Base-by-base conservation (phyloP, 1,139 yeast species). In the Hyphopichia fennica region DNA sequence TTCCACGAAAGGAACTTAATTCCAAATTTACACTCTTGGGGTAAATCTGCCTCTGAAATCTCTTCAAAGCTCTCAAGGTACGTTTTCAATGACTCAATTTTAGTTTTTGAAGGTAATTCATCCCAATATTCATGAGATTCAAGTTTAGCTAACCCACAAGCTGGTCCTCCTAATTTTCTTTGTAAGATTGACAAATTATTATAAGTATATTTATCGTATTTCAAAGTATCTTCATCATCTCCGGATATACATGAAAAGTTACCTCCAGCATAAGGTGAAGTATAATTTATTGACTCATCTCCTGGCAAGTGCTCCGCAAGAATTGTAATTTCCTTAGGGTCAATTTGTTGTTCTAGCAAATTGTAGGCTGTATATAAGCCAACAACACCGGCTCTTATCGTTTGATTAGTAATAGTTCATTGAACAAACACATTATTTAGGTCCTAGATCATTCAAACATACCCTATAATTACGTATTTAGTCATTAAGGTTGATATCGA, bases 1-100 rank as follows among this genome's bases (percentile, higher is more conserved):
- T 81, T 81, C 81, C 84, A 83, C 0, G 87, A 72, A 18, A 68
- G 65, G 58, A 76, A 83, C 16, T 55, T 58, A 44, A 82, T 69
- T 13, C 88, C 89, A 55, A 61, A 81, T 4, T 51, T 66, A 2
- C 70, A 75, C 1, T 81, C 84, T 2, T 52, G 51, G 11, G 84
- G 81, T 34, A 79, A 61, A 34, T 71, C 63, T 0, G 49, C 41
- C 18, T 46, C 41, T 1, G 60, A 50, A 18, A 79, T 45, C 3
- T 60, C 59, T 41, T 62, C 47, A 49, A 68, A 76, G 34, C 76
- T 77, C 22, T 69, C 66, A 46, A 81, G 55, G 51, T 79, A 83
- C 11, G 67, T 49, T 43, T 55, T 57, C 44, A 81, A 58, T 0
- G 82, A 74, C 2, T 57, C 35, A 11, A 22, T 61, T 13, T 77